A percentile compares a stretch with the other conserved stretches of the same genome.
Evolutionary conservation across 2,329 filamentous ascomycete genomes (phyloP).

Genomic region (Microdochium nivale): DNA sequence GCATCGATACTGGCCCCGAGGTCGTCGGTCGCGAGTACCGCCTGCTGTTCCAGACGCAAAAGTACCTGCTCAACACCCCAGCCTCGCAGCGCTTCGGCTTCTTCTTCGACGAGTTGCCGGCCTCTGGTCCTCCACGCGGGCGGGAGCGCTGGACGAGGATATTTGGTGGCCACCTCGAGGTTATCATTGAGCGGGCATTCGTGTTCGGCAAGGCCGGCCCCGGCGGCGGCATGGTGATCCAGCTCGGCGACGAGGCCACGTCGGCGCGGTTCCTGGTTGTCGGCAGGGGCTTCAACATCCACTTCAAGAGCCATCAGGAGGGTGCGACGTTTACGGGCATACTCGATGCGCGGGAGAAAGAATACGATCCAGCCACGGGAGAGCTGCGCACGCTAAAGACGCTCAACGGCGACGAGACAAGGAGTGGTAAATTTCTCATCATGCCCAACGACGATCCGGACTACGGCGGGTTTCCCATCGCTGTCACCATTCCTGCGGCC

Average conservation of each 20-base stretch:
- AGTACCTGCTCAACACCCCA: constrained; percentile 17
- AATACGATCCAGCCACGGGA: constrained; percentile 3
- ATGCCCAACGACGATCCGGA: constrained; percentile 50
- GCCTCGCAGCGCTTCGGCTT: constrained; percentile 26
- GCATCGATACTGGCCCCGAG: constrained; percentile 25
- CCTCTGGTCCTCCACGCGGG: constrained; percentile 4
- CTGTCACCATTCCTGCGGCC: constrained; percentile 41
- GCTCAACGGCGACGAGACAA: constrained; percentile 23
- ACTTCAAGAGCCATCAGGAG: constrained; percentile 18
- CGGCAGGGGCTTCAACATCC: constrained; percentile 28
- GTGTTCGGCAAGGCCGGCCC: constrained; percentile 29
- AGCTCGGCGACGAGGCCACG: constrained; percentile 21
- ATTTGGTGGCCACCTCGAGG: constrained; percentile 9
- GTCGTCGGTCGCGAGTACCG: constrained; percentile 19
- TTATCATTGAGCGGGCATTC: constrained; percentile 25
- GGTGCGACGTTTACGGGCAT: constrained; percentile 28
- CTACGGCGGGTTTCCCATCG: constrained; percentile 47
- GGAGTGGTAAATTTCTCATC: constrained; percentile 34
- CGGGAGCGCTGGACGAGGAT: constrained; percentile 15
- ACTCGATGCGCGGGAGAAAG: constrained; percentile 23
- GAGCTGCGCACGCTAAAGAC: constrained; percentile 8
- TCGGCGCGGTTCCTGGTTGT: constrained; percentile 21
- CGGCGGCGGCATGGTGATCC: constrained; percentile 28
- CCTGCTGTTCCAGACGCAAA: constrained; percentile 18
- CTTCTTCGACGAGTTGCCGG: constrained; percentile 24